Base-by-base conservation (phyloP, 768 basidiomycete genomes). In the Pleurotus tuoliensis region DNA sequence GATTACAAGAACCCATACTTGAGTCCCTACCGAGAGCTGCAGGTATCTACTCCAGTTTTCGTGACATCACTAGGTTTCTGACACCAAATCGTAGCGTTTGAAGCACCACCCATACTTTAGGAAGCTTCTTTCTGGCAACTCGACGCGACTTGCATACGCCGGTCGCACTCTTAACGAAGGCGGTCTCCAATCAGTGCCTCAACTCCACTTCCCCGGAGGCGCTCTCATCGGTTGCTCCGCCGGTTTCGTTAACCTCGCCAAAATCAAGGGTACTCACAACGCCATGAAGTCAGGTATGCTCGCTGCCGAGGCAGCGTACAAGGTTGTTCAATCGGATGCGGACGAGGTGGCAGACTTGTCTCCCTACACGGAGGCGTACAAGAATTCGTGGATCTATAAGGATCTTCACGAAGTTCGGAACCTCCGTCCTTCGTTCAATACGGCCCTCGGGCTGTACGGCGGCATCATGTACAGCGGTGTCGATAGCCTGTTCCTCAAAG, bases 231-330 rank as follows among this genome's bases (percentile, higher is more conserved):
- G 96, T 0, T 98, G 95, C 72, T 88, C 93, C 0, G 97, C 95
- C 1, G 96, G 96, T 11, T 94, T 98, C 69, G 82, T 99, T 58
- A 98, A 98, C 73, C 82, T 97, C 9, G 89, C 95, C 12, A 98
- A 97, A 73, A 98, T 99, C 73, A 98, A 98, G 68, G 96, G 96
- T 12, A 96, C 95, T 0, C 97, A 98, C 68, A 98, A 95, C 58
- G 94, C 96, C 2, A 98, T 99, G 97, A 95, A 98, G 79, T 92
- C 89, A 38, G 97, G 97, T 25, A 98, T 98, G 89, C 78, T 98
- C 16, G 96, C 94, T 25, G 96, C 93, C 1, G 95, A 99, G 68
- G 80, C 90, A 0, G 92, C 92, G 0, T 94, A 78, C 62, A 78
- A 84, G 4, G 81, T 81, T 3, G 71, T 96, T 49, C 70, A 74